Evolutionary conservation across 78 protist species (phyloP).

Genomic region (Polysphondylium violaceum): DNA sequence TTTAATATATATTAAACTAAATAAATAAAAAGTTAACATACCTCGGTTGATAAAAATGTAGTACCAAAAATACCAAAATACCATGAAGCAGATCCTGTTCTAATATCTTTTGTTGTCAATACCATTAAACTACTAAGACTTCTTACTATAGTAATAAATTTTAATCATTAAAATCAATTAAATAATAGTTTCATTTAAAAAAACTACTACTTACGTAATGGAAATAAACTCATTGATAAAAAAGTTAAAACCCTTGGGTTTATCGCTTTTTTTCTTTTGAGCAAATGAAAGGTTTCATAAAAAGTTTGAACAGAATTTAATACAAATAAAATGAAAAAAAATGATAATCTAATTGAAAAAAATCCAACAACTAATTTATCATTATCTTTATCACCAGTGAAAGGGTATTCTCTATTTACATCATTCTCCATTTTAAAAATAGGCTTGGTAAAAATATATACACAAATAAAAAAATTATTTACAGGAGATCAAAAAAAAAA

Average conservation of each 20-base stretch:
- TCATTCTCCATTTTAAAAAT: conserved; percentile 17
- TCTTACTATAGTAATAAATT: neutral
- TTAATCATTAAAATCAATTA: too few relatives aligned
- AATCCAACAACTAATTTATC: conserved; percentile 37
- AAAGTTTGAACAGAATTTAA: conserved; percentile 27
- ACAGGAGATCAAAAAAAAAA: too few relatives aligned
- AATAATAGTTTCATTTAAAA: too few relatives aligned
- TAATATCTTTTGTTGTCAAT: too few relatives aligned
- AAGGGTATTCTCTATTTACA: neutral
- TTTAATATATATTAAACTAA: too few relatives aligned
- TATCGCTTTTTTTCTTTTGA: neutral
- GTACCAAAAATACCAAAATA: neutral
- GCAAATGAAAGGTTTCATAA: conserved; percentile 18
- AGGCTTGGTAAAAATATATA: too few relatives aligned
- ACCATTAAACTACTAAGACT: neutral
- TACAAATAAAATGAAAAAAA: neutral
- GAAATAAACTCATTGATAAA: neutral
- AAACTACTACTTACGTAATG: neutral
- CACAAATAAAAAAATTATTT: too few relatives aligned
- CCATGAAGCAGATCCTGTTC: neutral
- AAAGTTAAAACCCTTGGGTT: neutral
- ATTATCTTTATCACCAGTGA: conserved; percentile 3
- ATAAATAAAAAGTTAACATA: too few relatives aligned
- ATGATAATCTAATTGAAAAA: neutral
- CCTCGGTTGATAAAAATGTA: neutral